Percentiles rank a stretch among this genome's conserved stretches.
phyloP scores from a whole-genome alignment of 306 rosid genomes.

The Fragaria ananassa region DNA sequence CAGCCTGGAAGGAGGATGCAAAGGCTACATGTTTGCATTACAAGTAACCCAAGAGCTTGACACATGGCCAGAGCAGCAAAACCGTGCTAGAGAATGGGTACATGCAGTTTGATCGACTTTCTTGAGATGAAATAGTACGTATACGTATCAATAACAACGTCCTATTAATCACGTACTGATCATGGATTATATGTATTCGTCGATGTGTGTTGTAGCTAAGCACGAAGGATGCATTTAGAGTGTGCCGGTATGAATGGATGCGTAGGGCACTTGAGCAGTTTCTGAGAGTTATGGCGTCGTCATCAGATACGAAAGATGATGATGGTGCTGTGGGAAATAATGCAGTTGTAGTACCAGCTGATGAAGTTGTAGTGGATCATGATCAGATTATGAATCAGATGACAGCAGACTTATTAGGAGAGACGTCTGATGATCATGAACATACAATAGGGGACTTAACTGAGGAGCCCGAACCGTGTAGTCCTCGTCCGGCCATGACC shows the following conservation, averaged over 20 bases:
- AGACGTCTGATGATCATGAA: background rate
- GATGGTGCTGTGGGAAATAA: background rate
- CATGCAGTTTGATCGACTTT: background rate
- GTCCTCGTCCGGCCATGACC: background rate
- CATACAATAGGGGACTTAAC: background rate
- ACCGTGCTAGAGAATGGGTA: slow-evolving; percentile 67
- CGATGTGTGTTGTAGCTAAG: slow-evolving; percentile 40
- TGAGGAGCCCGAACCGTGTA: background rate
- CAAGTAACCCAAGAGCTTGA: slow-evolving; percentile 82
- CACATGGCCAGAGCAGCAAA: slow-evolving; percentile 70
- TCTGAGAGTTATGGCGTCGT: slow-evolving; percentile 38
- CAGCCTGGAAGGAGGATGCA: slow-evolving; percentile 67
- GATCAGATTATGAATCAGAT: background rate
- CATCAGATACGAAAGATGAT: background rate
- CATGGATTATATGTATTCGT: background rate
- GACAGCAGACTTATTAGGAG: background rate
- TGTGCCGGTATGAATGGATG: slow-evolving; percentile 91
- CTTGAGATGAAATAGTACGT: background rate
- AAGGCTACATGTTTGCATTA: slow-evolving; percentile 84
- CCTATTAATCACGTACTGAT: background rate
- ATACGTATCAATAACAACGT: background rate
- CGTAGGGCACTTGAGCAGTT: slow-evolving; percentile 59
- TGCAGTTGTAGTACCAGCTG: background rate
- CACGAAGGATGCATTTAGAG: slow-evolving; percentile 57
- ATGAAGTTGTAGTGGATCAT: background rate